These are phyloP conservation scores for Leccinum sublutescens DNA, from an alignment of 768 basidiomycete species.

Conservation along the genomic window DNA sequence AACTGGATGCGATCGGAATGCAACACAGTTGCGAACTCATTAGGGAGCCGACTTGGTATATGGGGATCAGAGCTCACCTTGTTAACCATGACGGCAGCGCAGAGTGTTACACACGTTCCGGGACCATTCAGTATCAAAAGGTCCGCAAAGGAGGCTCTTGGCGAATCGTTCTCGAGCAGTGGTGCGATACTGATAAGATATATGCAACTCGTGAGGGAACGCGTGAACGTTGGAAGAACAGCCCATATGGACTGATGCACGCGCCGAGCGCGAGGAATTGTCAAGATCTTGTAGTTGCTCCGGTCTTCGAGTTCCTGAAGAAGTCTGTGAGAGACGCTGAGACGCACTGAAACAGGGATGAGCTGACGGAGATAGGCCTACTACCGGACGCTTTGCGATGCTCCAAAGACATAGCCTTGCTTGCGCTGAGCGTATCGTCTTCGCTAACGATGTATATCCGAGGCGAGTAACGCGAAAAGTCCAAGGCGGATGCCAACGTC, in stretches of 20 bases:
- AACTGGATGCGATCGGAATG: conserved; percentile 47
- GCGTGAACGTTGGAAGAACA: conserved; percentile 60
- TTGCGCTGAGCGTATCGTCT: conserved; percentile 75
- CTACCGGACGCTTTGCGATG: conserved; percentile 14
- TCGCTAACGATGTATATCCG: conserved; percentile 81
- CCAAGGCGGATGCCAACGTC: conserved; percentile 65
- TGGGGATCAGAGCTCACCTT: conserved; percentile 49
- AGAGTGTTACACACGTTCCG: conserved; percentile 86
- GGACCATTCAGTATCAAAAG: conserved; percentile 91
- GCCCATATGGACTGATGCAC: conserved; percentile 81
- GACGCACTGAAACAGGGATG: neutral
- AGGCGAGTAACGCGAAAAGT: conserved; percentile 70
- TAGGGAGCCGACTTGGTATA: neutral
- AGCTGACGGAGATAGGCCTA: conserved; percentile 15
- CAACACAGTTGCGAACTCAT: conserved; percentile 8
- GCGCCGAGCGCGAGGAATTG: conserved; percentile 81
- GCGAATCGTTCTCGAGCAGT: conserved; percentile 27
- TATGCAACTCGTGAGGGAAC: conserved; percentile 61
- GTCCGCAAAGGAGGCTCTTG: conserved; percentile 52
- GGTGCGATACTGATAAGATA: conserved; percentile 60
- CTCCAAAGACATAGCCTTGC: conserved; percentile 72
- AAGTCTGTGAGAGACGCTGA: conserved; percentile 10
- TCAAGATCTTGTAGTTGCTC: conserved; percentile 48
- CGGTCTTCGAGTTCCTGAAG: conserved; percentile 7
- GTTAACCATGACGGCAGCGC: conserved; percentile 65